phyloP scores from a whole-genome alignment of 192 early-diverging fungal genomes.

The Phycomyces blakesleeanus region DNA sequence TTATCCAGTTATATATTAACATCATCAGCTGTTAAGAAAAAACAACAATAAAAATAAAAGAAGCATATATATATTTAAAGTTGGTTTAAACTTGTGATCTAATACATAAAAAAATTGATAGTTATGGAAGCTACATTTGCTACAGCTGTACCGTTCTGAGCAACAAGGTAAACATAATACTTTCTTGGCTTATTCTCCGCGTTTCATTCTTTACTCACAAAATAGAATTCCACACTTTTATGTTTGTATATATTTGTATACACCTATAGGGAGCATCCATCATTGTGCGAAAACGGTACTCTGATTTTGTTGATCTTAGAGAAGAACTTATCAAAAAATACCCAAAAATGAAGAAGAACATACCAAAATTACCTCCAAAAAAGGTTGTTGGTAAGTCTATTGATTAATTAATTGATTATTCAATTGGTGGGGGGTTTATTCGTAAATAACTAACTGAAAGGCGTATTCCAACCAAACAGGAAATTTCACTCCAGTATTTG shows the following conservation, averaged over 20 bases:
- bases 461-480: not conserved
- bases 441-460: not conserved
- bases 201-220: too few relatives aligned
- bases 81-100: not conserved
- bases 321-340: slow-evolving; percentile 33
- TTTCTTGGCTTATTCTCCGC: too few relatives aligned
- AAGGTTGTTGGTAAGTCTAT: slow-evolving; percentile 36
- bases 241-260: not conserved
- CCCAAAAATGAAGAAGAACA: slow-evolving; percentile 33
- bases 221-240: not conserved
- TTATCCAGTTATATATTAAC: not conserved
- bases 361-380: slow-evolving; percentile 51
- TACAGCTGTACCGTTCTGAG: slow-evolving; percentile 41
- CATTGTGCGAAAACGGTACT: slow-evolving; percentile 42
- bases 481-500: slow-evolving; percentile 47
- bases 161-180: slow-evolving; percentile 34
- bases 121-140: slow-evolving; percentile 41
- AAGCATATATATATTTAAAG: too few relatives aligned
- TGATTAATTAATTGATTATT: not conserved
- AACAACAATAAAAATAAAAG: too few relatives aligned
- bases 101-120: not conserved
- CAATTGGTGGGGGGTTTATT: too few relatives aligned
- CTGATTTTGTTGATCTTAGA: slow-evolving; percentile 45
- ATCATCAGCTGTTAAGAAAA: too few relatives aligned
- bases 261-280: slow-evolving; percentile 29